phyloP scores from a whole-genome alignment of 148 eudicot genomes.

The Silene conica region DNA sequence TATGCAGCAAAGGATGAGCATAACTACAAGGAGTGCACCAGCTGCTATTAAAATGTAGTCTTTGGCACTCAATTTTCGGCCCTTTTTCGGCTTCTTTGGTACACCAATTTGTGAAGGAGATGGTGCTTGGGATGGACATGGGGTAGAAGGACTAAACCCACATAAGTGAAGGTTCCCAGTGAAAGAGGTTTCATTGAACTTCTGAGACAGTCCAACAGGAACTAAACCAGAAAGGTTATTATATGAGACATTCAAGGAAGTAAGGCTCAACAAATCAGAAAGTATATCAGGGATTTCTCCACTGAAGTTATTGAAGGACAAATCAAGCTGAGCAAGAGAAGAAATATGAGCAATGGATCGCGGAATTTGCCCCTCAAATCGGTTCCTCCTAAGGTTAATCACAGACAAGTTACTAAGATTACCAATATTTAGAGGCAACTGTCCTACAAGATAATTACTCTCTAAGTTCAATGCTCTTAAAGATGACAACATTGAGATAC shows the following conservation, averaged over 20 bases:
- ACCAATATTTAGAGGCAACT: slow-evolving; percentile 33
- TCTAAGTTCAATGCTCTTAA: slow-evolving; percentile 38
- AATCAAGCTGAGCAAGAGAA: slow-evolving; percentile 45
- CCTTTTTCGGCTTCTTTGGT: slow-evolving; percentile 10
- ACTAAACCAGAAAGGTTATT: slow-evolving; percentile 75
- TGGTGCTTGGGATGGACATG: slow-evolving; percentile 41
- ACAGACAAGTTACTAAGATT: slow-evolving; percentile 39
- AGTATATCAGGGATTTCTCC: slow-evolving; percentile 58
- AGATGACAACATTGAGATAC: slow-evolving; percentile 42
- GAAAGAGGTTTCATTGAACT: slow-evolving; percentile 63
- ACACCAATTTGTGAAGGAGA: slow-evolving; percentile 24
- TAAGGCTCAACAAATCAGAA: slow-evolving; percentile 43
- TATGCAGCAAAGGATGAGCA: slow-evolving; percentile 60
- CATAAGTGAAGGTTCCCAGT: slow-evolving; percentile 71
- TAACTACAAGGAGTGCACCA: slow-evolving; percentile 48
- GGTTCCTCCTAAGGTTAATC: slow-evolving; percentile 49
- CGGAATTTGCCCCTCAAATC: slow-evolving; percentile 48
- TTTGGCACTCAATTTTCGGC: slow-evolving; percentile 46
- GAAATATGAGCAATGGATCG: slow-evolving; percentile 42
- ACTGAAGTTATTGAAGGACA: slow-evolving; percentile 56
- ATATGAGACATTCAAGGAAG: slow-evolving; percentile 69
- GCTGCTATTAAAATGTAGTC: slow-evolving; percentile 72
- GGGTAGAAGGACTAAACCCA: slow-evolving; percentile 54
- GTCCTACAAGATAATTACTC: slow-evolving; percentile 30
- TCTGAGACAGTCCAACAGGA: slow-evolving; percentile 43